Percentiles rank a stretch among this genome's conserved stretches.
phyloP scores from a whole-genome alignment of 1,284 basidiomycete species.

The Moniliophthora roreri region DNA sequence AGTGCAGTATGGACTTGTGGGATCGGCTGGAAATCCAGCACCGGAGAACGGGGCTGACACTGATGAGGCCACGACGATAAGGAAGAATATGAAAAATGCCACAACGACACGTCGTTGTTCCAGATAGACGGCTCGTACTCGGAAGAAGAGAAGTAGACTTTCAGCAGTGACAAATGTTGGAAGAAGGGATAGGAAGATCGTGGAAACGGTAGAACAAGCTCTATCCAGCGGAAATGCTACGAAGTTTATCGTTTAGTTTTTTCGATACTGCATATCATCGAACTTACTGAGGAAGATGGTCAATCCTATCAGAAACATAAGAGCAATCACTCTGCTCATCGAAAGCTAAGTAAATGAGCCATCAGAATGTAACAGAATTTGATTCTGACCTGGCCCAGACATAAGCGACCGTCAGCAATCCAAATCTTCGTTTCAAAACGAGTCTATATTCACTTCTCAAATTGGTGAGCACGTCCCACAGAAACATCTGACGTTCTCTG shows the following conservation, averaged over 20 bases:
- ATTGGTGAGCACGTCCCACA: neutral
- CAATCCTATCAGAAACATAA: neutral
- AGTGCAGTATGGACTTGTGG: neutral
- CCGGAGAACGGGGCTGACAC: neutral
- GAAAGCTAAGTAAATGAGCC: neutral
- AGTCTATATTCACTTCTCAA: neutral
- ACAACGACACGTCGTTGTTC: neutral
- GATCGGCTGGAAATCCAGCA: neutral
- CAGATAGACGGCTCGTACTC: neutral
- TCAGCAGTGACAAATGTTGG: neutral
- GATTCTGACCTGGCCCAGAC: neutral
- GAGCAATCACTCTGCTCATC: neutral
- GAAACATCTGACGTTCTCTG: neutral
- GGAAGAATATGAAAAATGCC: neutral
- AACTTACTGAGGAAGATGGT: neutral
- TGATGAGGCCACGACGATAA: neutral
- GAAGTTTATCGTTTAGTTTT: neutral
- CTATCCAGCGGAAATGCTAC: neutral
- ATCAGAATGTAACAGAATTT: neutral
- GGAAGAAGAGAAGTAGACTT: neutral
- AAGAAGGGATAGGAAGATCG: neutral
- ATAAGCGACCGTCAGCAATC: neutral
- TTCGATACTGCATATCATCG: neutral
- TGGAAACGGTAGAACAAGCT: neutral
- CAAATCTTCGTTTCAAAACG: neutral